phyloP scores from a whole-genome alignment of 106 monocot genomes.

The Hemerocallis citrina region DNA sequence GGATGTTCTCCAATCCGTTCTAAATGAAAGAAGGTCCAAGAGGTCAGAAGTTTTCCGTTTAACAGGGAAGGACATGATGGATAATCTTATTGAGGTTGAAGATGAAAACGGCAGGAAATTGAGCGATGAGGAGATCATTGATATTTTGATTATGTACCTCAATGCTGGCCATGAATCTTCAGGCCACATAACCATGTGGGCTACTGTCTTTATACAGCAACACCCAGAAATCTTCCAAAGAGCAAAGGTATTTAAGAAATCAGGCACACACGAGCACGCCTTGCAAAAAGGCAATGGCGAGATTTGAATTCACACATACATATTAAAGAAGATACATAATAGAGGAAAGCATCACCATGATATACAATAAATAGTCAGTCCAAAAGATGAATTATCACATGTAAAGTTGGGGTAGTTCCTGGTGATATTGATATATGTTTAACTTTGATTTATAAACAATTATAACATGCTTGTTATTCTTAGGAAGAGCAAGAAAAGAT shows the following conservation, averaged over 20 bases:
- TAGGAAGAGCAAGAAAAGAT: slow-evolving; percentile 89
- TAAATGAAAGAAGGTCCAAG: slow-evolving; percentile 45
- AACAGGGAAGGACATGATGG: slow-evolving; percentile 74
- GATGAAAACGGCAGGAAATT: slow-evolving; percentile 59
- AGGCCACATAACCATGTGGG: slow-evolving; percentile 92
- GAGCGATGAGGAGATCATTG: slow-evolving; percentile 79
- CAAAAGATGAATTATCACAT: too few species aligned
- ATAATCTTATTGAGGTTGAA: slow-evolving; percentile 53
- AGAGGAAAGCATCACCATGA: too few species aligned
- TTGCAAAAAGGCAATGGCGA: too few species aligned
- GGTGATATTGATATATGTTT: too few species aligned
- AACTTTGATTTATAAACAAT: neutral
- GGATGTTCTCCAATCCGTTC: slow-evolving; percentile 40
- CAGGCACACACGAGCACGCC: too few species aligned
- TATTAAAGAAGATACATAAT: too few species aligned
- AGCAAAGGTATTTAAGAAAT: slow-evolving; percentile 71
- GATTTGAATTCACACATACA: too few species aligned
- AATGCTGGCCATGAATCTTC: slow-evolving; percentile 98
- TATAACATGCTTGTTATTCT: neutral
- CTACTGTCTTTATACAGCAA: slow-evolving; percentile 66
- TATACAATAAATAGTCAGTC: too few species aligned
- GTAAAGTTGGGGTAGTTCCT: too few species aligned
- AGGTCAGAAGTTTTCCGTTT: slow-evolving; percentile 2
- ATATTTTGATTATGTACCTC: slow-evolving; percentile 87
- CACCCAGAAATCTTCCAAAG: slow-evolving; percentile 47